These are phyloP conservation scores for Fusarium caatingaense DNA, from an alignment of 2,329 filamentous ascomycete genomes.

Conservation along the genomic window DNA sequence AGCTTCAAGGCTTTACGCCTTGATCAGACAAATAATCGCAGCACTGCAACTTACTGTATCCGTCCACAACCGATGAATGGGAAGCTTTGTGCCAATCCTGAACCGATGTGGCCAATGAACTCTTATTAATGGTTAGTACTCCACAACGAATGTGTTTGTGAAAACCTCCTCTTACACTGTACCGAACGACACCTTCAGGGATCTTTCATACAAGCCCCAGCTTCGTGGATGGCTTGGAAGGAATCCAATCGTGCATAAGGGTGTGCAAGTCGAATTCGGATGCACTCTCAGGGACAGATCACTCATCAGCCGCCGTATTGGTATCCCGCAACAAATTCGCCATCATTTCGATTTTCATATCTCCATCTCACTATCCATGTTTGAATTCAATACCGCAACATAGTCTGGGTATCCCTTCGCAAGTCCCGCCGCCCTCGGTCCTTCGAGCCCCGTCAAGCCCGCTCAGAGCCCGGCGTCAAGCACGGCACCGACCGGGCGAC, in stretches of 20 bases:
- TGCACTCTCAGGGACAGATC: slow-evolving; percentile 16
- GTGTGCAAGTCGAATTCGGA: slow-evolving; percentile 17
- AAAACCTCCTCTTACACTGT: slow-evolving; percentile 32
- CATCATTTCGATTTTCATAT: slow-evolving; percentile 11
- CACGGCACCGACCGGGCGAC: slow-evolving; percentile 29
- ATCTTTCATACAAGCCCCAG: slow-evolving; percentile 32
- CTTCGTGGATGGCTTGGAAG: slow-evolving; percentile 25
- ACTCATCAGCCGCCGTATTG: slow-evolving; percentile 4
- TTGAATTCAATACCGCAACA: slow-evolving; percentile 9
- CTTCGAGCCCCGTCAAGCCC: slow-evolving; percentile 19
- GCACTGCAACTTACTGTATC: slow-evolving; percentile 23
- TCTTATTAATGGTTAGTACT: slow-evolving; percentile 20
- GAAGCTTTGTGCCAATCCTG: slow-evolving; percentile 25
- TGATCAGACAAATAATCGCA: slow-evolving; percentile 10
- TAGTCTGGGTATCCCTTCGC: slow-evolving; percentile 25
- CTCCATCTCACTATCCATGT: slow-evolving; percentile 7
- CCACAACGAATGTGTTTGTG: slow-evolving; percentile 25
- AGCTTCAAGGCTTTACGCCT: slow-evolving; percentile 1
- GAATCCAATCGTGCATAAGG: slow-evolving; percentile 18
- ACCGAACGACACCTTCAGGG: slow-evolving; percentile 21
- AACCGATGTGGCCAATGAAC: slow-evolving; percentile 20
- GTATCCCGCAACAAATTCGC: not conserved
- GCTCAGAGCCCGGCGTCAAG: slow-evolving; percentile 5
- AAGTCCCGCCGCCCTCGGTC: slow-evolving; percentile 14
- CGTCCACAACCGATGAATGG: slow-evolving; percentile 19